Percentiles rank a stretch among this genome's conserved stretches.
These are phyloP conservation scores for Cicer arietinum DNA, from an alignment of 306 rosid species.

Conservation along the genomic window DNA sequence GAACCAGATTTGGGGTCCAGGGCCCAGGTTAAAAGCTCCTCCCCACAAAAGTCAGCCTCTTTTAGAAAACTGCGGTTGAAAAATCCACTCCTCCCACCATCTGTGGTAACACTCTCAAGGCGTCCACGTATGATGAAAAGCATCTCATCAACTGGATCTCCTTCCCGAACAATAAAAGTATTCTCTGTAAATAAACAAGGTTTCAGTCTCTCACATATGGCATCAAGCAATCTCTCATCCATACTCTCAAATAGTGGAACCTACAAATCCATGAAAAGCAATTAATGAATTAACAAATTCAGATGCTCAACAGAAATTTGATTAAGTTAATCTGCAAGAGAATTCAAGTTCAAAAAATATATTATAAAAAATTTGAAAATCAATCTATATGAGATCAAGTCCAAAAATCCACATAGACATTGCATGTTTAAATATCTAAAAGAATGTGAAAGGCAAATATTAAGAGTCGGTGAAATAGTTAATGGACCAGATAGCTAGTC, in stretches of 20 bases:
- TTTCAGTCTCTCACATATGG: conserved; percentile 94
- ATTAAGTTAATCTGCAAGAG: background rate
- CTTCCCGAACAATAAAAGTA: conserved; percentile 91
- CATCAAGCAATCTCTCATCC: conserved; percentile 98
- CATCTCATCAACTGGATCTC: conserved; percentile 99
- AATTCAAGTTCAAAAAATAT: conserved; percentile 11
- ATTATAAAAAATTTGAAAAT: conserved; percentile 29
- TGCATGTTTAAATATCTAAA: background rate
- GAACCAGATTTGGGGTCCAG: conserved; percentile 94
- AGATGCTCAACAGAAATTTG: conserved; percentile 34
- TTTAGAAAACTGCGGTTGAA: conserved; percentile 83
- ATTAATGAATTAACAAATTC: conserved; percentile 40
- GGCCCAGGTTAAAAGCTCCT: conserved; percentile 99
- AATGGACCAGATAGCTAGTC: background rate
- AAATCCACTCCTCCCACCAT: conserved; percentile 97
- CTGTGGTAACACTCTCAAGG: conserved; percentile 96
- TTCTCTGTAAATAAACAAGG: conserved; percentile 84
- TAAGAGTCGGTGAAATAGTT: background rate
- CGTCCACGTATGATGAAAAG: conserved; percentile 97
- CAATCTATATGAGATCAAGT: background rate
- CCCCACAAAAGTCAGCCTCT: conserved; percentile 96
- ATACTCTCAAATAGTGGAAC: conserved; percentile 93
- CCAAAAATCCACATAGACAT: background rate
- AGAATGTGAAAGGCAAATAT: background rate
- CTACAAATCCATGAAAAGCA: conserved; percentile 56